Percentiles rank a stretch among this genome's conserved stretches.
These are phyloP conservation scores for Cytospora paraplurivora DNA, from an alignment of 2,329 filamentous ascomycete species.

Conservation along the genomic window DNA sequence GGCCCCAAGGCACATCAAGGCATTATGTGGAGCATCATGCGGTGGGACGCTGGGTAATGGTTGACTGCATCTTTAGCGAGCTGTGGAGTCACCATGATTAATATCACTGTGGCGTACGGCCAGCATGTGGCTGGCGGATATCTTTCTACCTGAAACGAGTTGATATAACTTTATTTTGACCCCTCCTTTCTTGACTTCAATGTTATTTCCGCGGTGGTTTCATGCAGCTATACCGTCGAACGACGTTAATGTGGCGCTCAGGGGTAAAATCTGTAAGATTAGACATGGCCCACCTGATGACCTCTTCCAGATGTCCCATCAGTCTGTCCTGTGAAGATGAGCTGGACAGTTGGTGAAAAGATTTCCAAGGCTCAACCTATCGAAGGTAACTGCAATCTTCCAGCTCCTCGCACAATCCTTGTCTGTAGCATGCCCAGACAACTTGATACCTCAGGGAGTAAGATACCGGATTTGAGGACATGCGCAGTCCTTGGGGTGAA, in stretches of 20 bases:
- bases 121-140: constrained; percentile 10
- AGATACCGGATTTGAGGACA: no score
- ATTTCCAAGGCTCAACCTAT: neutral
- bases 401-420: neutral
- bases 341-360: neutral
- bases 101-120: constrained; percentile 3
- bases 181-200: constrained; percentile 1
- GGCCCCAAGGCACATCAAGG: neutral
- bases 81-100: constrained; percentile 9
- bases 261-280: constrained; percentile 7
- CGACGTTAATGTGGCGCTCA: constrained; percentile 10
- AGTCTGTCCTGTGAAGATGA: neutral
- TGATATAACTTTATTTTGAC: constrained; percentile 18
- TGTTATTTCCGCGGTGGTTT: constrained; percentile 17
- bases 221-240: constrained; percentile 18
- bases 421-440: neutral
- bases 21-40: neutral
- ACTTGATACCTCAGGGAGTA: no score
- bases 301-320: no score
- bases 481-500: no score
- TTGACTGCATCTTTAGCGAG: neutral
- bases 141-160: constrained; percentile 2
- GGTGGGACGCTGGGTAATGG: constrained; percentile 10
- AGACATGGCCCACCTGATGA: neutral
- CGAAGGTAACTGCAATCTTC: constrained; percentile 15